Evolutionary conservation across 805 yeast genomes (phyloP).

Genomic region (Cyberlindnera maritima): DNA sequence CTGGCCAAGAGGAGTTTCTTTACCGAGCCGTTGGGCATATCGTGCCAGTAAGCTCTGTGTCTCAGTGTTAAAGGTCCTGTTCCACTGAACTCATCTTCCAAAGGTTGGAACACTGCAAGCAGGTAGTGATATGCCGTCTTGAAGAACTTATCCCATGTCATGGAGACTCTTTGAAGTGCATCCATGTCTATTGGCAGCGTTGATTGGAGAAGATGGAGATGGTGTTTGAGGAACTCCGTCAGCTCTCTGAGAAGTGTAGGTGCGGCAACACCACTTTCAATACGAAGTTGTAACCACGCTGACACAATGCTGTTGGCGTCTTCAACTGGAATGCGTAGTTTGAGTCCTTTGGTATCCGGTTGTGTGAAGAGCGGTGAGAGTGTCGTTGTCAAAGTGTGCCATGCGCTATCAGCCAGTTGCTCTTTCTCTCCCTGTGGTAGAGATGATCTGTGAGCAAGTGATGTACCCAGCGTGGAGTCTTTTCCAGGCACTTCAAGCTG

Average conservation of each 20-base stretch:
- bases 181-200: not conserved
- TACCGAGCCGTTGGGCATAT: conserved; percentile 28
- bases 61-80: conserved; percentile 27
- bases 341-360: conserved; percentile 29
- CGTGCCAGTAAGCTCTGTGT: conserved; percentile 28
- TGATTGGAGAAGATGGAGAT: conserved; percentile 23
- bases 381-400: conserved; percentile 43
- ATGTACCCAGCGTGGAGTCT: conserved; percentile 16
- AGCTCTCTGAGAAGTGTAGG: conserved; percentile 42
- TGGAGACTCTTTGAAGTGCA: conserved; percentile 2
- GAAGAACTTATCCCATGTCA: conserved; percentile 57
- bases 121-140: conserved; percentile 54
- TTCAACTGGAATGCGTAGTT: conserved; percentile 50
- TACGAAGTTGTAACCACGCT: conserved; percentile 37
- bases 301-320: conserved; percentile 50
- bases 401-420: conserved; percentile 45
- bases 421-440: conserved; percentile 36
- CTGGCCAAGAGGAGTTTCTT: conserved; percentile 41
- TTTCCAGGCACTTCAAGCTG: conserved; percentile 24
- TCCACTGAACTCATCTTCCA: conserved; percentile 44
- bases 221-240: conserved; percentile 41
- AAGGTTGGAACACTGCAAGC: conserved; percentile 59
- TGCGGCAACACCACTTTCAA: conserved; percentile 35
- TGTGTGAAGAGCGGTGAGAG: conserved; percentile 47
- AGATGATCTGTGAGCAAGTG: conserved; percentile 12